Evolutionary conservation across 2,329 filamentous ascomycete genomes (phyloP), one percentile per base, ranked within the genome.

Genomic region (Penicillium sp.): DNA sequence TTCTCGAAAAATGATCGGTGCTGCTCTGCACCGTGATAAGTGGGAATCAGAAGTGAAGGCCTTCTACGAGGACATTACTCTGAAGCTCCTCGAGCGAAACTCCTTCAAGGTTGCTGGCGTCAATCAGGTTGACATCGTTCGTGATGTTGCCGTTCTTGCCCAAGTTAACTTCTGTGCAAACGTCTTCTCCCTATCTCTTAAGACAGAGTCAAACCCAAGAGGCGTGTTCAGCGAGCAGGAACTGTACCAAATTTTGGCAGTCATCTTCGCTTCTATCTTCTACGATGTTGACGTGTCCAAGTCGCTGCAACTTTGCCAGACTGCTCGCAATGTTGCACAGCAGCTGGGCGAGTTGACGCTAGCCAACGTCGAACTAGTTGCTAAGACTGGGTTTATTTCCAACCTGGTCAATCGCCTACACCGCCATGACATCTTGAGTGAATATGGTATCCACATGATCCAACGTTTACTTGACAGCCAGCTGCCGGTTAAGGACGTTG

Each of bases 391-490:
- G 1, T 64, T 77, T 18, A 69, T 77, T 54, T 74, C 71, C 42
- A 72, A 61, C 21, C 59, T 79, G 34, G 75, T 81, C 12, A 67
- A 63, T 39, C 64, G 60, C 25, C 60, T 82, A 41, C 74, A 76
- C 52, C 57, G 70, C 10, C 67, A 72, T 29, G 72, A 77, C 3
- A 65, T 74, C 2, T 73, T 85, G 29, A 77, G 75, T 42, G 71
- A 77, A 51, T 85, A 84, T 63, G 83, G 82, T 12, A 71, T 77
- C 8, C 79, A 83, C 60, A 80, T 85, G 74, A 81, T 85, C 57
- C 68, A 80, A 51, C 77, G 79, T 13, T 72, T 85, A 10, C 72
- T 82, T 18, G 74, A 76, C 38, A 75, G 73, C 8, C 74, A 77
- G 8, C 72, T 77, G 53, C 72, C 76, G 1, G 67, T 77, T 6